Evolutionary conservation across 805 yeast species (phyloP).

Genomic region (Saccharomycopsis oosterbeekiorum): DNA sequence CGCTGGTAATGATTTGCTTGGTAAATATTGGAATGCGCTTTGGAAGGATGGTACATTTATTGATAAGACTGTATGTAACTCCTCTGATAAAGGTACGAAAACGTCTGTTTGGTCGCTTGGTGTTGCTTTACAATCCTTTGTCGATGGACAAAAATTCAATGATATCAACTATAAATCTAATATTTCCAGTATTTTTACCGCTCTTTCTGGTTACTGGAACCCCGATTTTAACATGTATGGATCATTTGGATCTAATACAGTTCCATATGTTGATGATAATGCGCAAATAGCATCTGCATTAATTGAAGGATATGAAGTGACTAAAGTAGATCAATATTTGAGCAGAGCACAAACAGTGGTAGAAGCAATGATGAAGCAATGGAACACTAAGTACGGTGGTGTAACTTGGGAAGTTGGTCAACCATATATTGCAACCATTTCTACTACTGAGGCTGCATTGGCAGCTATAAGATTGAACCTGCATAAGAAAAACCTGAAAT

Average conservation of each 20-base stretch:
- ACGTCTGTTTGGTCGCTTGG: constrained; percentile 52
- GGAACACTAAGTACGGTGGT: constrained; percentile 51
- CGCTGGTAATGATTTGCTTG: constrained; percentile 7
- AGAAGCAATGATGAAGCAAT: constrained; percentile 55
- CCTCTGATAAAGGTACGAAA: background rate
- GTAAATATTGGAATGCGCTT: constrained; percentile 6
- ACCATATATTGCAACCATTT: constrained; percentile 52
- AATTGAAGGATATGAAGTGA: constrained; percentile 58
- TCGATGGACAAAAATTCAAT: constrained; percentile 42
- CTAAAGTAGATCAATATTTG: constrained; percentile 43
- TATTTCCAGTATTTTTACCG: constrained; percentile 45
- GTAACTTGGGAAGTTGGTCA: constrained; percentile 57
- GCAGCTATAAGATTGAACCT: constrained; percentile 49
- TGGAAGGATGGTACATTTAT: constrained; percentile 2
- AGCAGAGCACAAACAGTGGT: constrained; percentile 49
- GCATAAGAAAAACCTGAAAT: constrained; percentile 36
- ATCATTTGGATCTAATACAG: constrained; percentile 56
- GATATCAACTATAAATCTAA: constrained; percentile 34
- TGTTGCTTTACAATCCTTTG: constrained; percentile 55
- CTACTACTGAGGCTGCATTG: constrained; percentile 58
- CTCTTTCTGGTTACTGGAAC: constrained; percentile 37
- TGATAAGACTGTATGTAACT: background rate
- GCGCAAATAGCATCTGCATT: constrained; percentile 64
- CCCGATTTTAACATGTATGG: constrained; percentile 45
- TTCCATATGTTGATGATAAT: constrained; percentile 65